A percentile compares a stretch with the other conserved stretches of the same genome.
Conservation (phyloP, 331 rosid species). For the Telfairia occidentalis region DNA sequence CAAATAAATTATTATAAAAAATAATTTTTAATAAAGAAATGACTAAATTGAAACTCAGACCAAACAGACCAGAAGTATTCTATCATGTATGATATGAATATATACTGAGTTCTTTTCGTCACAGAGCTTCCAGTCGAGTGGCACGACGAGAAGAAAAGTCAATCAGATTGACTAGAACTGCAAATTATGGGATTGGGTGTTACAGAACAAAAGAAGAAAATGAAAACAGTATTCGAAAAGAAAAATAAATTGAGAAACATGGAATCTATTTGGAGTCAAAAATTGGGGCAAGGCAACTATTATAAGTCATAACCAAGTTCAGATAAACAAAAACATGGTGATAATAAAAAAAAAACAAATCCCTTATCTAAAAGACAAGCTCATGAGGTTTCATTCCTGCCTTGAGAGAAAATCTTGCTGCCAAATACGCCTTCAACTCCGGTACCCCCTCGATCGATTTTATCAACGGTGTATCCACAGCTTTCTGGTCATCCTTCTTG, state of each 20-base stretch:
- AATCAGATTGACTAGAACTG: not conserved
- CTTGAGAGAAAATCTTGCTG: slow-evolving; percentile 15
- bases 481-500: slow-evolving; percentile 16
- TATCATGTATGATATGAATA: no score
- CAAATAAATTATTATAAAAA: no score
- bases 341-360: not conserved
- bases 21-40: no score
- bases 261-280: slow-evolving; percentile 1
- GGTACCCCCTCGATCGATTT: slow-evolving; percentile 4
- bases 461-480: slow-evolving; percentile 13
- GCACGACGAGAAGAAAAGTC: no score
- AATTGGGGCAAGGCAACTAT: not conserved
- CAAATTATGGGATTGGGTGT: not conserved
- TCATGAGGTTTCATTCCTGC: slow-evolving; percentile 20
- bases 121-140: no score
- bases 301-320: slow-evolving; percentile 3
- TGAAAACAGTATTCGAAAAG: not conserved
- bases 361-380: slow-evolving; percentile 15
- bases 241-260: not conserved
- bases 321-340: not conserved
- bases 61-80: no score
- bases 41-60: no score
- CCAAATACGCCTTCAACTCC: slow-evolving; percentile 14
- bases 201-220: not conserved
- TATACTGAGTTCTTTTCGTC: no score